phyloP scores from a whole-genome alignment of 2,329 filamentous ascomycete genomes.

The Alternaria dauci region DNA sequence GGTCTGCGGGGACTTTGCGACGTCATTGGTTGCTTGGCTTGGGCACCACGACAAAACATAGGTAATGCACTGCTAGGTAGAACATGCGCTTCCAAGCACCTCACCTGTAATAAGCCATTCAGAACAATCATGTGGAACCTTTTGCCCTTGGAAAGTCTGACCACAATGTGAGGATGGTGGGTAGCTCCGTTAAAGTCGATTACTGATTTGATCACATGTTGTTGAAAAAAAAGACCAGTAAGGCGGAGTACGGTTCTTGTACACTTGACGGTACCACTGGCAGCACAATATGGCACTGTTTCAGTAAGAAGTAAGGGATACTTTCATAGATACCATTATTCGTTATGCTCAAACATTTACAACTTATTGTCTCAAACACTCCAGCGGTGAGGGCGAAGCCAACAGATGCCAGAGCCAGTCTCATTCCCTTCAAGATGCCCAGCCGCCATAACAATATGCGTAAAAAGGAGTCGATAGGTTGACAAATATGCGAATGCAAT shows the following conservation, averaged over 20 bases:
- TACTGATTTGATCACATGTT: neutral
- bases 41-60: neutral
- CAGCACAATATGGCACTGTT: neutral
- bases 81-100: neutral
- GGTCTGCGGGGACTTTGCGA: slow-evolving; percentile 28
- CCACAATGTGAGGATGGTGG: neutral
- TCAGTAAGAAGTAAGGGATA: neutral
- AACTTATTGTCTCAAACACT: neutral
- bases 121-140: neutral
- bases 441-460: slow-evolving; percentile 3
- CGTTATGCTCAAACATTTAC: slow-evolving; percentile 8
- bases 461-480: neutral
- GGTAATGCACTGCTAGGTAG: neutral
- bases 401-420: neutral
- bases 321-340: slow-evolving; percentile 12
- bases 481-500: neutral
- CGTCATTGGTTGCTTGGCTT: slow-evolving; percentile 27
- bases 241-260: neutral
- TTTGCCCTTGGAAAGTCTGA: neutral
- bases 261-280: neutral
- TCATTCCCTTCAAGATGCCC: neutral
- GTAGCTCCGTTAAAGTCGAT: neutral
- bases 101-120: neutral
- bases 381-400: neutral
- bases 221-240: neutral